Evolutionary conservation across 768 basidiomycete genomes (phyloP), one percentile per base, ranked within the genome.

Genomic region (Amanita polypyramis): DNA sequence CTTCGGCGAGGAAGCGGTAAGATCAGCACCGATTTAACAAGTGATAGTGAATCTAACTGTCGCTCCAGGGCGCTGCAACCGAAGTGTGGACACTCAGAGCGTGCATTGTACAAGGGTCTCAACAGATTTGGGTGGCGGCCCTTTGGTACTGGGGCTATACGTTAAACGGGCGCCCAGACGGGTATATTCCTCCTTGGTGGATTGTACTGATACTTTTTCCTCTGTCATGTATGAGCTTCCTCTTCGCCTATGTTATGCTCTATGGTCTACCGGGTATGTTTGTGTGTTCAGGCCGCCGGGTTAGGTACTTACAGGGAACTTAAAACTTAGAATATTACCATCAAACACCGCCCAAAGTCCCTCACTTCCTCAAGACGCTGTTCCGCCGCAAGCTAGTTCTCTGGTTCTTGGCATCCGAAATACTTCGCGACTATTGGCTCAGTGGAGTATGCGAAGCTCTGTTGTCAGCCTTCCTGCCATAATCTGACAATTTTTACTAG

Each of bases 61-160:
- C 20, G 14, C 8, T 25, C 34, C 56, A 87, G 79, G 92, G 93
- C 57, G 91, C 93, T 47, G 90, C 93, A 1, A 94, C 93, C 5
- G 93, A 96, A 63, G 81, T 94, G 12, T 96, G 93, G 93, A 86
- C 83, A 25, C 61, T 92, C 51, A 78, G 93, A 27, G 93, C 93
- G 10, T 94, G 91, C 61, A 69, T 94, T 52, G 93, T 96, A 0
- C 93, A 96, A 65, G 93, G 93, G 34, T 85, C 91, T 8, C 93
- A 96, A 56, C 93, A 95, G 65, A 79, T 96, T 33, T 96, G 93
- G 93, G 85, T 95, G 11, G 87, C 93, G 2, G 93, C 86, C 6
- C 67, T 96, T 32, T 96, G 93, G 93, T 96, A 89, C 59, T 96
- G 93, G 93, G 93, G 93, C 54, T 79, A 83, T 64, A 77, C 78